These are phyloP conservation scores for Symbiodinium pilosum DNA, from an alignment of 73 alveolate species.

Conservation along the genomic window DNA sequence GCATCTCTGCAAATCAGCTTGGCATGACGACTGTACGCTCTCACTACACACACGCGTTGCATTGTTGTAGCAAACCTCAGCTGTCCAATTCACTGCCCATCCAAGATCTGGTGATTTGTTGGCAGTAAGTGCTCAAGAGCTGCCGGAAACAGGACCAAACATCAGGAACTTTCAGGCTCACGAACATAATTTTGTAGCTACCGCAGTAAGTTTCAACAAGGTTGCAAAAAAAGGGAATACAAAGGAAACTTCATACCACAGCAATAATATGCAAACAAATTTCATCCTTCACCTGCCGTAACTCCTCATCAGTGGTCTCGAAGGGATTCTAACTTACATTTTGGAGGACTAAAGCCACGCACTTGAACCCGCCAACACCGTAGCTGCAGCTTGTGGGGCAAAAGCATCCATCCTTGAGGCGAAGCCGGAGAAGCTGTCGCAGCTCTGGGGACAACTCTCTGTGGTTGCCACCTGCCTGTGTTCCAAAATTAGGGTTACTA, in stretches of 20 bases:
- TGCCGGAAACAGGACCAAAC: no score
- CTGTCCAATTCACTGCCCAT: neutral
- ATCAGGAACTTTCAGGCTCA: neutral
- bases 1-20: neutral
- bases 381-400: neutral
- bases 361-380: no score
- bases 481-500: no score
- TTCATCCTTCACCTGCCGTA: no score
- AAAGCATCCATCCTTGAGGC: slow-evolving; percentile 18
- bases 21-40: neutral
- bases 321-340: no score
- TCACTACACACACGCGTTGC: slow-evolving; percentile 48
- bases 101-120: neutral
- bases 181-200: no score
- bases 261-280: no score
- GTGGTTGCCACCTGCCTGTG: slow-evolving; percentile 4
- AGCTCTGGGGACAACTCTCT: neutral
- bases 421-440: slow-evolving; percentile 17
- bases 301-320: no score
- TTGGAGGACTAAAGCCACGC: no score
- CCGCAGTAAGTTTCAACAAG: no score
- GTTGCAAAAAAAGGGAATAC: no score
- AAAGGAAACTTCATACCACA: no score
- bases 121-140: neutral
- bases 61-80: slow-evolving; percentile 76